Conservation (phyloP, 176 grass and related monocot species). For the Areca catechu region DNA sequence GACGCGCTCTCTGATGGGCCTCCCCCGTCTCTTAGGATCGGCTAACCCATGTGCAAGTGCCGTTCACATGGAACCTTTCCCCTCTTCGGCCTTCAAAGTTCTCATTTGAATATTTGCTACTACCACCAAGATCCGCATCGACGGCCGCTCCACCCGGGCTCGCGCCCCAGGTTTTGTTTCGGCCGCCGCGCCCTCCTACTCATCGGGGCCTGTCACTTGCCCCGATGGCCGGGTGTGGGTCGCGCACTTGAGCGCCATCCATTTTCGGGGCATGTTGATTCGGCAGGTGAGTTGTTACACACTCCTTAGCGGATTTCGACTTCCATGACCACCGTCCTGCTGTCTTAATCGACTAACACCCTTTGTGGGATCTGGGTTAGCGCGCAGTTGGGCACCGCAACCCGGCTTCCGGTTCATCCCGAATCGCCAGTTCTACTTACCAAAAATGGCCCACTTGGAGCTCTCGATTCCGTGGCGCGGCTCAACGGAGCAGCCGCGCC, state of each 20-base stretch:
- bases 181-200: constrained; percentile 20
- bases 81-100: constrained; percentile 58
- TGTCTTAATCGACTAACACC: too few relatives aligned
- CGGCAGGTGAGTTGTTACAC: too few relatives aligned
- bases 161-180: constrained; percentile 23
- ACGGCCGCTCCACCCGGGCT: constrained; percentile 41
- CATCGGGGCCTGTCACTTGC: too few relatives aligned
- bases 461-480: constrained; percentile 17
- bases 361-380: too few relatives aligned
- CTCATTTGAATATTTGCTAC: constrained; percentile 69
- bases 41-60: constrained; percentile 63
- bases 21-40: constrained; percentile 54
- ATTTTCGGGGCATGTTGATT: too few relatives aligned
- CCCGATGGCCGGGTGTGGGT: too few relatives aligned
- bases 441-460: constrained; percentile 34
- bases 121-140: constrained; percentile 59
- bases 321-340: too few relatives aligned
- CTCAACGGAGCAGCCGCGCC: constrained; percentile 6
- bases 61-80: constrained; percentile 78
- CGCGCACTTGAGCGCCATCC: too few relatives aligned
- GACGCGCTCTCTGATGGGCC: constrained; percentile 9
- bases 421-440: constrained; percentile 31
- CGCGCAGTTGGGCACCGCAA: too few relatives aligned
- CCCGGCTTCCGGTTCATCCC: constrained; percentile 8
- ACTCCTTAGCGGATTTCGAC: too few relatives aligned